A percentile compares a stretch with the other conserved stretches of the same genome.
Conservation (phyloP, 2,329 filamentous ascomycete genomes). For the Fusarium setosum region DNA sequence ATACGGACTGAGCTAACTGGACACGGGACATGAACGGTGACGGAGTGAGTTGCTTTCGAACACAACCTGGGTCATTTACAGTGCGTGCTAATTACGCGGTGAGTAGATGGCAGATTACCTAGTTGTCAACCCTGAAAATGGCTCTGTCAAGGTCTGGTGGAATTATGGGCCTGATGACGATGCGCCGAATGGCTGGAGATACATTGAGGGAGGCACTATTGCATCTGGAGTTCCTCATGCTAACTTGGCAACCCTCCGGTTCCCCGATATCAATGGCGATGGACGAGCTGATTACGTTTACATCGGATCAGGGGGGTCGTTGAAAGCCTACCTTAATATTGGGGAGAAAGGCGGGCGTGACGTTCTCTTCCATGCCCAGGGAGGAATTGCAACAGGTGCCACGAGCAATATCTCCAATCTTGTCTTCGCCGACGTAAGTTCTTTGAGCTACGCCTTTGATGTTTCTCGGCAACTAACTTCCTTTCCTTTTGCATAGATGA, state of each 20-base stretch:
- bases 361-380: not conserved
- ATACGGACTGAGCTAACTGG: no score
- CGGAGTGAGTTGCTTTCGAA: not conserved
- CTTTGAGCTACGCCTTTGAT: no score
- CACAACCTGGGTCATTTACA: no score
- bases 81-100: not conserved
- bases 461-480: no score
- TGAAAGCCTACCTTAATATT: slow-evolving; percentile 34
- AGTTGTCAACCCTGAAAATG: not conserved
- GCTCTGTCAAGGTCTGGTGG: slow-evolving; percentile 7
- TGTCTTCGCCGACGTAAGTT: slow-evolving; percentile 16
- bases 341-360: slow-evolving; percentile 2
- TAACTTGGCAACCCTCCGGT: slow-evolving; percentile 35
- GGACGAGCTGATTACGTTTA: slow-evolving; percentile 41
- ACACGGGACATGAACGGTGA: slow-evolving; percentile 6
- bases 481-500: slow-evolving; percentile 1
- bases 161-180: not conserved
- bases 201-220: slow-evolving; percentile 33
- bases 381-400: slow-evolving; percentile 4
- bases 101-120: slow-evolving; percentile 2
- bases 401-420: not conserved
- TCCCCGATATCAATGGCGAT: slow-evolving; percentile 43
- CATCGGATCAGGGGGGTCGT: slow-evolving; percentile 32
- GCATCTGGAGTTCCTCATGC: slow-evolving; percentile 39
- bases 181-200: slow-evolving; percentile 14